A percentile compares a stretch with the other conserved stretches of the same genome.
Evolutionary conservation across 2,329 filamentous ascomycete species (phyloP).

Genomic region (Alternaria novae-zelandiae): DNA sequence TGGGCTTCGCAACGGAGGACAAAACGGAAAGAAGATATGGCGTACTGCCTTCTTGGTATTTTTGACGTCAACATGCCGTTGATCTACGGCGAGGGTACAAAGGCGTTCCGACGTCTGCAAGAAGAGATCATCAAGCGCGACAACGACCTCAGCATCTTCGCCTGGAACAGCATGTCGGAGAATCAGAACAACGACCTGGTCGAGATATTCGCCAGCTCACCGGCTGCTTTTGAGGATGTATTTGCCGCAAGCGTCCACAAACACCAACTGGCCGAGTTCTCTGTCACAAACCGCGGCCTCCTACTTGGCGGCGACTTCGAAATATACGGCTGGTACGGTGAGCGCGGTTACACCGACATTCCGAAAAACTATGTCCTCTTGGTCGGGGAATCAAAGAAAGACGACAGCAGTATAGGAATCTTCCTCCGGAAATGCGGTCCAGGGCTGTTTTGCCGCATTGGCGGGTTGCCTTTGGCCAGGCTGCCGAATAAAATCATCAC

Average conservation of each 20-base stretch:
- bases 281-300: not conserved
- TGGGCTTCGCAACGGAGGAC: slow-evolving; percentile 29
- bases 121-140: slow-evolving; percentile 6
- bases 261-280: not conserved
- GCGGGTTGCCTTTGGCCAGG: not conserved
- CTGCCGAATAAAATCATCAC: not conserved
- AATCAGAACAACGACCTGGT: not conserved
- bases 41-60: slow-evolving; percentile 22
- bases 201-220: not conserved
- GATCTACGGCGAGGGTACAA: slow-evolving; percentile 36
- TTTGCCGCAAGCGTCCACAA: not conserved
- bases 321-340: not conserved
- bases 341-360: not conserved
- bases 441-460: not conserved
- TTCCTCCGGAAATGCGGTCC: not conserved
- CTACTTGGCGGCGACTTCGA: not conserved
- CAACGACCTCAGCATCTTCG: slow-evolving; percentile 12
- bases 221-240: not conserved
- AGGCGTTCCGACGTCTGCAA: slow-evolving; percentile 12
- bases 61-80: slow-evolving; percentile 33
- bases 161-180: not conserved
- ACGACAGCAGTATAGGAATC: not conserved
- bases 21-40: slow-evolving; percentile 19
- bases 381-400: not conserved
- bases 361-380: not conserved